Percentiles rank a stretch among this genome's conserved stretches.
Evolutionary conservation across 257 asterid species (phyloP).

Genomic region (Plectranthus barbatus): DNA sequence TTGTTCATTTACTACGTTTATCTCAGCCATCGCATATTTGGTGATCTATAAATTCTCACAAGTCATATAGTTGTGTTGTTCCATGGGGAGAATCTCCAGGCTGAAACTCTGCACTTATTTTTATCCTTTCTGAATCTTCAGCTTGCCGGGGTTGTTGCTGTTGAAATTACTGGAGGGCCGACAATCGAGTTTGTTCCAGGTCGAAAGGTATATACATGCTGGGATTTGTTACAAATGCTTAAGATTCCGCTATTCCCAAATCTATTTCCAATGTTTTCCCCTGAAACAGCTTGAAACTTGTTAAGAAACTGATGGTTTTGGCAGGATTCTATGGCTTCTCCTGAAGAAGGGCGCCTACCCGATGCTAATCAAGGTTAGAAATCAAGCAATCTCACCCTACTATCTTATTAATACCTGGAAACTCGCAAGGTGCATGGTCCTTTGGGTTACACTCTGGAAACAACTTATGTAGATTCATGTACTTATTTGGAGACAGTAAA

Average conservation of each 20-base stretch:
- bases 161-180: slow-evolving; percentile 88
- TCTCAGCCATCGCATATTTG: neutral
- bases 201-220: slow-evolving; percentile 46
- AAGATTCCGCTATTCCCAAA: too few relatives aligned
- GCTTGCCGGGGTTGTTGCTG: slow-evolving; percentile 92
- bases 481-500: neutral
- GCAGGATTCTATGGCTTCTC: slow-evolving; percentile 53
- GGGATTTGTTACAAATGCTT: neutral
- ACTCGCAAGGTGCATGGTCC: neutral
- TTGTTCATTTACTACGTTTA: neutral
- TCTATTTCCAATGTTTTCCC: neutral
- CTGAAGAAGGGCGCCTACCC: slow-evolving; percentile 91
- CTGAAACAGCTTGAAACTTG: neutral
- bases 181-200: slow-evolving; percentile 60
- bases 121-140: slow-evolving; percentile 19
- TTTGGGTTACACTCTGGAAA: neutral
- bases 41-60: neutral
- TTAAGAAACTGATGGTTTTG: neutral
- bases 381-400: neutral
- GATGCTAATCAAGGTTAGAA: slow-evolving; percentile 61
- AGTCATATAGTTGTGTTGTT: neutral
- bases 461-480: neutral
- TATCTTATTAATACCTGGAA: neutral
- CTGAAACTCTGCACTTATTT: neutral
- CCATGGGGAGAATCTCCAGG: neutral